Evolutionary conservation across 495 filamentous ascomycete species (phyloP), one percentile per base, ranked within the genome.

Genomic region (Letharia lupina): DNA sequence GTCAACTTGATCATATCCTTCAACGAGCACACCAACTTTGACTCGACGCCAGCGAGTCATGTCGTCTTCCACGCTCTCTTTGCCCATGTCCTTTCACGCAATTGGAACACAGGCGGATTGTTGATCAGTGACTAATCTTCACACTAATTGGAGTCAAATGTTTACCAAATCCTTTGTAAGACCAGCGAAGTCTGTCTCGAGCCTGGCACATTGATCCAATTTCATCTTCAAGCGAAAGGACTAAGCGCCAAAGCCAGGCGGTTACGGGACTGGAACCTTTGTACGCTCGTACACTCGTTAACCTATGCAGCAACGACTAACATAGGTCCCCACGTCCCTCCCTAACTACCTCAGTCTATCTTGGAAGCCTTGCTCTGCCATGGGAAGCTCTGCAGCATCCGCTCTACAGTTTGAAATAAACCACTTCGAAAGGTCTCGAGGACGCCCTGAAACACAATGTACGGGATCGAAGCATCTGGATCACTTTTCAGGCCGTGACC

Each of bases 401-500:
- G 41, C 44, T 59, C 62, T 33, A 60, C 23, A 23, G 20, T 57
- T 15, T 58, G 44, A 31, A 60, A 18, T 16, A 68, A 31, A 18
- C 62, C 52, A 40, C 50, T 60, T 42, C 62, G 61, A 35, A 68
- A 66, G n/a, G 58, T 60, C 42, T 69, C 67, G 15, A 71, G 28
- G 41, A 63, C 52, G 15, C 57, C 60, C 50, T 58, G 31, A 11
- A 69, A 39, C 41, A 71, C 67, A 35, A 69, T 63, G 8, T 61
- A 68, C 0, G 68, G 73, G 11, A 74, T 68, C 23, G 68, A 73
- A 6, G 65, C 67, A 50, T 73, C 42, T 0, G 71, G 73, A 60
- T 74, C 69, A 48, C 69, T 68, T 12, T 68, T 66, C 44, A 74
- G 50, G 7, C 71, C 71, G 5, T 52, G 62, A 8, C 71, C 72